A percentile compares a stretch with the other conserved stretches of the same genome.
These are phyloP conservation scores for Collybia sordida DNA, from an alignment of 768 basidiomycete species.

Conservation along the genomic window DNA sequence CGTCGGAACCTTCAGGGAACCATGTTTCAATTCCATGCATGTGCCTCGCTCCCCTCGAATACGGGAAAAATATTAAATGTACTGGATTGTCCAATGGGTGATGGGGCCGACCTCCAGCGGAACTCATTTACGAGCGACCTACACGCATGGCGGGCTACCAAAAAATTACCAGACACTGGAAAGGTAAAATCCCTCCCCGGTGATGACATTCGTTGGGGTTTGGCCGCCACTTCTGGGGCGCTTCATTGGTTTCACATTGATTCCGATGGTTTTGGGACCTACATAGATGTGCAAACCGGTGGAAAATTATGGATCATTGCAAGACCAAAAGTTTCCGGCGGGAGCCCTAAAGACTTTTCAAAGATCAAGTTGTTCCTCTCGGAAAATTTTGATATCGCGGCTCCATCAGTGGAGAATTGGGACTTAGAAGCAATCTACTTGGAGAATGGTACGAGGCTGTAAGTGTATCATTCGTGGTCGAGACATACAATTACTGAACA, in stretches of 20 bases:
- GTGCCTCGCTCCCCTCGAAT: not conserved
- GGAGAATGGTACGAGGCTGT: not conserved
- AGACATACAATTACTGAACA: not conserved
- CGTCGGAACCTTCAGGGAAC: too few species aligned
- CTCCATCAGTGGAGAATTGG: too few species aligned
- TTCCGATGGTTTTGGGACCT: too few species aligned
- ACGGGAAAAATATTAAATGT: too few species aligned
- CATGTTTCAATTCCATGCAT: not conserved
- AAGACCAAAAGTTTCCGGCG: too few species aligned
- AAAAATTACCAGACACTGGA: not conserved
- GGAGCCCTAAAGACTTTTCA: not conserved
- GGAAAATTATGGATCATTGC: slow-evolving; percentile 4
- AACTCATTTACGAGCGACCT: not conserved
- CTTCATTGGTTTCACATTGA: too few species aligned
- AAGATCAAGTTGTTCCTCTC: too few species aligned
- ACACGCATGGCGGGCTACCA: not conserved
- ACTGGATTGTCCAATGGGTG: too few species aligned
- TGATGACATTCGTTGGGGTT: not conserved
- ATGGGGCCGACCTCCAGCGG: too few species aligned
- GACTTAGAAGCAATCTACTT: too few species aligned
- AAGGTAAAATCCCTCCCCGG: not conserved
- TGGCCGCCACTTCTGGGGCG: too few species aligned
- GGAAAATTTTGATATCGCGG: too few species aligned
- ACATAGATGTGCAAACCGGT: not conserved
- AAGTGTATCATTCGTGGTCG: not conserved